phyloP scores from a whole-genome alignment of 2,329 filamentous ascomycete species.

The Byssochlamys sp. region DNA sequence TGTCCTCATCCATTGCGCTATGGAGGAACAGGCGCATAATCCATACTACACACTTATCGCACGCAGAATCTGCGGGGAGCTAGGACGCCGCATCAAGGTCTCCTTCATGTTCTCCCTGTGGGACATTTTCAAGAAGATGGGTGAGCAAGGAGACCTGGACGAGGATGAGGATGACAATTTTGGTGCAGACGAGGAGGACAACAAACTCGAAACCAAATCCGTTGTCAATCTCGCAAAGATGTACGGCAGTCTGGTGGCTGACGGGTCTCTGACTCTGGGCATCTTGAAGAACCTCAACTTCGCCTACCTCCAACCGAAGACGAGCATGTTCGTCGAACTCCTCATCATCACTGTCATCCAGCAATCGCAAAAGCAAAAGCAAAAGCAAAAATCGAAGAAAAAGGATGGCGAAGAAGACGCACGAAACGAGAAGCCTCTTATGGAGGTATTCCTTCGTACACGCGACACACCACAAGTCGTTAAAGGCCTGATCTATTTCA shows the following conservation, averaged over 20 bases:
- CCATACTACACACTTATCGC: slow-evolving; percentile 87
- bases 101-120: slow-evolving; percentile 81
- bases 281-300: slow-evolving; percentile 61
- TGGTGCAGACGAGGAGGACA: slow-evolving; percentile 39
- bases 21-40: slow-evolving; percentile 76
- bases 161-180: slow-evolving; percentile 53
- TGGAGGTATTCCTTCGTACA: slow-evolving; percentile 57
- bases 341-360: slow-evolving; percentile 68
- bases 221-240: slow-evolving; percentile 61
- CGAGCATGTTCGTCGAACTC: slow-evolving; percentile 68
- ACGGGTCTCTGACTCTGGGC: slow-evolving; percentile 49
- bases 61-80: slow-evolving; percentile 56
- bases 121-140: slow-evolving; percentile 74
- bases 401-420: slow-evolving; percentile 16
- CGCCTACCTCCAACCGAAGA: slow-evolving; percentile 64
- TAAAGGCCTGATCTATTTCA: slow-evolving; percentile 66
- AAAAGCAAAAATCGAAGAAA: slow-evolving; percentile 14
- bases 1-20: slow-evolving; percentile 78
- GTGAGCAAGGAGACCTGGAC: slow-evolving; percentile 55
- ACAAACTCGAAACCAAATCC: slow-evolving; percentile 45
- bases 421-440: slow-evolving; percentile 49
- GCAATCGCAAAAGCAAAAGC: slow-evolving; percentile 42
- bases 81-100: slow-evolving; percentile 65
- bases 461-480: slow-evolving; percentile 59
- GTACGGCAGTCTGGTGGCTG: slow-evolving; percentile 53